Conservation (phyloP, 2,329 filamentous ascomycete genomes). For the Trichophaea hybrida region DNA sequence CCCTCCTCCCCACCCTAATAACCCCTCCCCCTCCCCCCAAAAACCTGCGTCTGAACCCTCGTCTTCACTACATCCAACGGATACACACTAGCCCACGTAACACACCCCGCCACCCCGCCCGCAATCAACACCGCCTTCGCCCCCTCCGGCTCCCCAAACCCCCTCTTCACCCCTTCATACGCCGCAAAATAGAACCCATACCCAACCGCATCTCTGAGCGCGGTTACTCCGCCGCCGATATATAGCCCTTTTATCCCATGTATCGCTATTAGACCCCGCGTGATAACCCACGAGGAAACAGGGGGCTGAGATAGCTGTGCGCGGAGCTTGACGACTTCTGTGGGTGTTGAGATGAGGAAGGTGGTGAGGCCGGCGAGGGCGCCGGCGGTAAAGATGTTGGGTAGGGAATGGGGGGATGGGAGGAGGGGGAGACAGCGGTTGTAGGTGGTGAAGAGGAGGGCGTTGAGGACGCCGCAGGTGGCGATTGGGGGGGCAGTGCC, state of each 20-base stretch:
- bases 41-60: constrained; percentile 61
- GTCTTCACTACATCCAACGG: constrained; percentile 90
- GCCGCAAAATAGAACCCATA: constrained; percentile 97
- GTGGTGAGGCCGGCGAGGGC: constrained; percentile 69
- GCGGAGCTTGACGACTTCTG: constrained; percentile 45
- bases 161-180: constrained; percentile 60
- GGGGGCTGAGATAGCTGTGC: constrained; percentile 27
- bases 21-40: constrained; percentile 24
- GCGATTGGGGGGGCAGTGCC: constrained; percentile 75
- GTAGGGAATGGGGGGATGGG: constrained; percentile 31
- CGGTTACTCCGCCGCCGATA: constrained; percentile 66
- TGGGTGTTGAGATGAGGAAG: constrained; percentile 74
- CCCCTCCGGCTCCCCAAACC: neutral
- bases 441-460: constrained; percentile 77
- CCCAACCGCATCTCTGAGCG: constrained; percentile 71
- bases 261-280: constrained; percentile 44
- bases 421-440: constrained; percentile 63
- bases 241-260: constrained; percentile 60
- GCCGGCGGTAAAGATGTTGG: constrained; percentile 64
- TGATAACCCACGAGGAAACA: constrained; percentile 42
- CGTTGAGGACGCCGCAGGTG: constrained; percentile 82
- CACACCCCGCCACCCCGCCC: constrained; percentile 72
- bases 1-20: constrained; percentile 28
- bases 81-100: constrained; percentile 82
- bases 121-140: constrained; percentile 46